A percentile compares a stretch with the other conserved stretches of the same genome.
Evolutionary conservation across 306 rosid species (phyloP).

Genomic region (barrel medic (Medicago truncatula)): MtrunA17r5.0-ANR NC_053042.1:38633001-38633500

Average conservation of each 20-base stretch:
- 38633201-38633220: constrained; percentile 92
- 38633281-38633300: constrained; percentile 10
- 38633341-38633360: constrained; percentile 6
- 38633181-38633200: constrained; percentile 36
- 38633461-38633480: constrained; percentile 82
- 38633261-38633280: constrained; percentile 64
- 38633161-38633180: constrained; percentile 31
- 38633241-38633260: constrained; percentile 80
- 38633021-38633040: constrained; percentile 12
- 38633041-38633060: constrained; percentile 54
- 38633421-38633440: constrained; percentile 55
- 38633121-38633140: constrained; percentile 31
- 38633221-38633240: constrained; percentile 60
- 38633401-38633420: constrained; percentile 20
- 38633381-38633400: constrained; percentile 21
- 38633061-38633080: constrained; percentile 79
- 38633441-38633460: constrained; percentile 85
- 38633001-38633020: constrained; percentile 20
- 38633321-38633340: constrained; percentile 1
- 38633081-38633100: constrained; percentile 76
- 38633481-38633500: constrained; percentile 88
- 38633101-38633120: constrained; percentile 74
- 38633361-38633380: neutral
- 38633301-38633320: neutral
- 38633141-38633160: constrained; percentile 24